A percentile compares a stretch with the other conserved stretches of the same genome.
Conservation (phyloP, 2,329 filamentous ascomycete genomes). For the Orbilia javanica region DNA sequence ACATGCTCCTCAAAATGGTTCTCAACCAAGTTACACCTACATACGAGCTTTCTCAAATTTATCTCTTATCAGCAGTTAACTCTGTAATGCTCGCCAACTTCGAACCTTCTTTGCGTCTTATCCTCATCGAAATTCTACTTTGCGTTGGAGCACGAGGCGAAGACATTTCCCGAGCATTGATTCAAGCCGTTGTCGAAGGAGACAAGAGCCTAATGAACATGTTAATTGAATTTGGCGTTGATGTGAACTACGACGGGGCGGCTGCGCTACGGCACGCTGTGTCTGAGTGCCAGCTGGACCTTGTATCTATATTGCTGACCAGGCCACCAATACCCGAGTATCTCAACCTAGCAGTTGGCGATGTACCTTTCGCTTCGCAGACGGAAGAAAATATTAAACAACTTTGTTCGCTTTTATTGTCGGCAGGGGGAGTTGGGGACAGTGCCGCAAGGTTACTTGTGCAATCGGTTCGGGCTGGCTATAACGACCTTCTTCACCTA, state of each 20-base stretch:
- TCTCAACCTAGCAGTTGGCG: conserved; percentile 46
- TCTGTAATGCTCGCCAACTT: conserved; percentile 21
- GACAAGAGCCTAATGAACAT: conserved; percentile 47
- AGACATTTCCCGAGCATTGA: conserved; percentile 32
- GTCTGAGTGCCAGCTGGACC: conserved; percentile 16
- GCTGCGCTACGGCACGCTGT: conserved; percentile 35
- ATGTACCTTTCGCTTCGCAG: conserved; percentile 48
- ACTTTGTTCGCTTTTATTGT: conserved; percentile 30
- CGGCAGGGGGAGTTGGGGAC: conserved; percentile 34
- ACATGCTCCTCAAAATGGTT: conserved; percentile 45
- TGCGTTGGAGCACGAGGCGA: conserved; percentile 45
- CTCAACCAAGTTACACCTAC: conserved; percentile 35
- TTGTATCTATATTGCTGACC: conserved; percentile 30
- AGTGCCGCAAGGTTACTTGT: conserved; percentile 46
- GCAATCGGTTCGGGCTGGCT: conserved; percentile 53
- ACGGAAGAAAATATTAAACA: conserved; percentile 42
- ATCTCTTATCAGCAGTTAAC: conserved; percentile 37
- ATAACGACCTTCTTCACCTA: conserved; percentile 49
- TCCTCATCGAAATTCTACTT: conserved; percentile 48
- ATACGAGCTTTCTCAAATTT: conserved; percentile 38
- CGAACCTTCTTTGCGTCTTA: conserved; percentile 32
- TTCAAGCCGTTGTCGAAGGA: conserved; percentile 37
- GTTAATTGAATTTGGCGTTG: conserved; percentile 43
- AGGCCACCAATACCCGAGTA: conserved; percentile 35
- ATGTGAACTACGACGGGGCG: conserved; percentile 49